Conservation (phyloP, 2,329 filamentous ascomycete genomes). For the Aspergillus viridinutans region DNA sequence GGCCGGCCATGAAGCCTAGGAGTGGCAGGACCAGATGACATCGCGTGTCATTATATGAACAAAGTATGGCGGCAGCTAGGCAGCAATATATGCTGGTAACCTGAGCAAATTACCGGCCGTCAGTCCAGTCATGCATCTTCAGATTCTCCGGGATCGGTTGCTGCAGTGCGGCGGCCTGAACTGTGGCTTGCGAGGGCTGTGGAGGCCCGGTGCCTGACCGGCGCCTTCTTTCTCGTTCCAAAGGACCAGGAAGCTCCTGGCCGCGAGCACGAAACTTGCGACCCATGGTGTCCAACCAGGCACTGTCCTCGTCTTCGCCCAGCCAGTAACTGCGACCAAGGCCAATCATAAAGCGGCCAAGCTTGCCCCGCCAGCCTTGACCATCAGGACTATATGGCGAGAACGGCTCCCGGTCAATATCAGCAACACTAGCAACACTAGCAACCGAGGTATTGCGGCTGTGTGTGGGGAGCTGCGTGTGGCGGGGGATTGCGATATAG, state of each 20-base stretch:
- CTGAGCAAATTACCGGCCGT: conserved; percentile 21
- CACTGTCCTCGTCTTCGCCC: conserved; percentile 57
- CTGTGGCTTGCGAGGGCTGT: conserved; percentile 33
- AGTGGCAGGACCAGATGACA: not conserved
- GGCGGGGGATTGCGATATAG: conserved; percentile 44
- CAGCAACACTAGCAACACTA: conserved; percentile 45
- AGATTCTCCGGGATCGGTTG: conserved; percentile 33
- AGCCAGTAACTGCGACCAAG: conserved; percentile 78
- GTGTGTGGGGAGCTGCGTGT: conserved; percentile 38
- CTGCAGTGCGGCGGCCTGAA: conserved; percentile 33
- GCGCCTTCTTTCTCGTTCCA: conserved; percentile 57
- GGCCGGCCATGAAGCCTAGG: not conserved
- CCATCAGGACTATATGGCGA: conserved; percentile 65
- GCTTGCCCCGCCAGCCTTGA: conserved; percentile 70
- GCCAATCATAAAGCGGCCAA: conserved; percentile 74
- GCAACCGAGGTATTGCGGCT: conserved; percentile 44
- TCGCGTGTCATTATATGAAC: not conserved
- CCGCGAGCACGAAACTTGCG: conserved; percentile 55
- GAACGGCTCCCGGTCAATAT: conserved; percentile 63
- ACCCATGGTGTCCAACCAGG: conserved; percentile 63
- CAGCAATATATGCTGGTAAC: not conserved
- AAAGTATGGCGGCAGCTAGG: not conserved
- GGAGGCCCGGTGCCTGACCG: conserved; percentile 58
- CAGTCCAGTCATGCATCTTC: conserved; percentile 37
- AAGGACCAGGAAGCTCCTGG: conserved; percentile 39